Evolutionary conservation across 2,329 filamentous ascomycete genomes (phyloP), one percentile per base, ranked within the genome.

Genomic region (Bipolaris zeicola): DNA sequence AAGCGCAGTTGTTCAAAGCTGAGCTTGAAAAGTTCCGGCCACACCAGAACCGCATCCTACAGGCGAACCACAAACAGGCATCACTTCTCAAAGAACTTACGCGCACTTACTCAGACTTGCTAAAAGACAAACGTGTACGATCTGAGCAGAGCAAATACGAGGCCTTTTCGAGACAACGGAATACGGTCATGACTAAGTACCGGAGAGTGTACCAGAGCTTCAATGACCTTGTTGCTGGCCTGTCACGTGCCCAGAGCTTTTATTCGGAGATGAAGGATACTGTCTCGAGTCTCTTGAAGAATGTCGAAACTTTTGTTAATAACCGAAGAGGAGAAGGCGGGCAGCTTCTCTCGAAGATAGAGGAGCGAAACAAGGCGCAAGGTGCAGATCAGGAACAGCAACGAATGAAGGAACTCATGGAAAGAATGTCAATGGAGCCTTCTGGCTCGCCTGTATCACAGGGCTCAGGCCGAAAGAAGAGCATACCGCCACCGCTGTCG

Each of bases 11-110:
- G 2, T 99, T 99, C 79, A 90, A 97, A 73, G 88, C 92, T 14
- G 95, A 99, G 76, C 83, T 99, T n/a, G 94, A 98, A 77, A 99
- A 99, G 76, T 99, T 97, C 78, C 83, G 92, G 39, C 90, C 92
- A 26, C 91, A 97, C 69, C 95, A 98, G 73, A 96, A 89, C 68
- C 88, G 95, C 33, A 84, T 99, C 14, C 80, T 96, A 7, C 92
- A 97, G 75, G 93, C 95, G 13, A 96, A 92, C 61, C 95, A 99
- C 78, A 99, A 97, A 78, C 95, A 99, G 75, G 88, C 91, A 0
- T 89, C 91, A 0, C 80, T 99, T 51, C 92, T 99, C 87, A 98
- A 98, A 76, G 95, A 99, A 67, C 83, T 99, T 43, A 96, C 92
- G 0, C 84, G 86, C 36, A 87, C 89, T 0, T 98, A 98, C 77